Conservation (phyloP, 441 rosid species). For the Adansonia rubrostipa region DNA sequence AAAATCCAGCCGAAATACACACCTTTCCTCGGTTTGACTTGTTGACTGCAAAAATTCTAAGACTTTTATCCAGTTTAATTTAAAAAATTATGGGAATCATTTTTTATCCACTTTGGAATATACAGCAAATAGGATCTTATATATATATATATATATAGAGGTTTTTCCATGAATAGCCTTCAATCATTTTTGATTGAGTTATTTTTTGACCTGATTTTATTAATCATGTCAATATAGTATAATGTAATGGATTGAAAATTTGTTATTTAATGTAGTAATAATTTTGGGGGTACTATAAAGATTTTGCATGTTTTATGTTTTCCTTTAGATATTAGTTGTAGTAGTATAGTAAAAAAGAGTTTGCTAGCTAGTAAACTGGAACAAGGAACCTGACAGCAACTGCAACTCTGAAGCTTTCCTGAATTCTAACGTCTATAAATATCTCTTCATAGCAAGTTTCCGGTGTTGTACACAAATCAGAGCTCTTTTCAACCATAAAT, state of each 20-base stretch:
- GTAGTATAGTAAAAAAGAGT: neutral
- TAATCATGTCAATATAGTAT: too few relatives aligned
- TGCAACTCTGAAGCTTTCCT: conserved; percentile 4
- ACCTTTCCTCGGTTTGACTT: conserved; percentile 23
- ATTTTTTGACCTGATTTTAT: too few relatives aligned
- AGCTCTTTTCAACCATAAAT: neutral
- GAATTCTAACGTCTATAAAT: neutral
- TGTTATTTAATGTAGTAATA: too few relatives aligned
- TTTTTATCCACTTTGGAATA: neutral
- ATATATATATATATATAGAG: too few relatives aligned
- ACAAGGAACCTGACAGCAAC: neutral
- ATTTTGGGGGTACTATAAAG: neutral
- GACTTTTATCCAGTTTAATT: too few relatives aligned
- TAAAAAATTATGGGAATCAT: neutral
- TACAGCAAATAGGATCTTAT: too few relatives aligned
- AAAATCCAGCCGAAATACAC: conserved; percentile 6
- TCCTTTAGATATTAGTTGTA: neutral
- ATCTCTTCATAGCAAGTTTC: conserved; percentile 12
- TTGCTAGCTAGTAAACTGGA: neutral
- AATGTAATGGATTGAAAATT: too few relatives aligned
- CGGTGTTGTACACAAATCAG: neutral
- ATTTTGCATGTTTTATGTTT: neutral
- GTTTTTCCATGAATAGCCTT: too few relatives aligned
- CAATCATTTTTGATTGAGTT: too few relatives aligned
- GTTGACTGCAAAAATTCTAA: neutral